These are phyloP conservation scores for Boletus edulis DNA, from an alignment of 768 basidiomycete species.

Conservation along the genomic window DNA sequence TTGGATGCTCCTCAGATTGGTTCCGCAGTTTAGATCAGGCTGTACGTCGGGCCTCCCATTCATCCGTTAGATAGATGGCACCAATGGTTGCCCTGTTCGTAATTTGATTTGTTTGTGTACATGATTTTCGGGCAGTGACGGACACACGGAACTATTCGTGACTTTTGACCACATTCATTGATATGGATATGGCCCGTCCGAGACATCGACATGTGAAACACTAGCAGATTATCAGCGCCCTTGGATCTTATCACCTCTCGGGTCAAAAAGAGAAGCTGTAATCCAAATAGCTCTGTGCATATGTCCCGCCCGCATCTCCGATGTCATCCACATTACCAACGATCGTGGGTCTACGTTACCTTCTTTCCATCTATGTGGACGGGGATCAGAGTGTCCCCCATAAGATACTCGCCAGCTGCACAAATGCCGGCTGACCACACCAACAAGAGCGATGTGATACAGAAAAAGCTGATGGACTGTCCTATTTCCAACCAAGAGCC, in stretches of 20 bases:
- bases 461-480: conserved; percentile 72
- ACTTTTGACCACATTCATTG: neutral
- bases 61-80: neutral
- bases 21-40: neutral
- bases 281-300: neutral
- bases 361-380: conserved; percentile 16
- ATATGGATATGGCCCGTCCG: conserved; percentile 14
- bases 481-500: conserved; percentile 92
- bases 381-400: conserved; percentile 40
- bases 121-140: neutral
- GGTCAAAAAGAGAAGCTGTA: neutral
- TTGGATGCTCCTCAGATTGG: conserved; percentile 41
- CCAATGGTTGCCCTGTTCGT: neutral
- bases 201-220: neutral
- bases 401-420: conserved; percentile 67
- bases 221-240: neutral
- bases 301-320: conserved; percentile 2
- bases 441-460: conserved; percentile 68
- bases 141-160: conserved; percentile 3
- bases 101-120: neutral
- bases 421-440: conserved; percentile 75
- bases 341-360: conserved; percentile 22
- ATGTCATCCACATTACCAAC: conserved; percentile 15
- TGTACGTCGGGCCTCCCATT: neutral
- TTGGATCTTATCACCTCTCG: neutral